Evolutionary conservation across 1,284 basidiomycete species (phyloP).

Genomic region (Ustilago trichophora): DNA sequence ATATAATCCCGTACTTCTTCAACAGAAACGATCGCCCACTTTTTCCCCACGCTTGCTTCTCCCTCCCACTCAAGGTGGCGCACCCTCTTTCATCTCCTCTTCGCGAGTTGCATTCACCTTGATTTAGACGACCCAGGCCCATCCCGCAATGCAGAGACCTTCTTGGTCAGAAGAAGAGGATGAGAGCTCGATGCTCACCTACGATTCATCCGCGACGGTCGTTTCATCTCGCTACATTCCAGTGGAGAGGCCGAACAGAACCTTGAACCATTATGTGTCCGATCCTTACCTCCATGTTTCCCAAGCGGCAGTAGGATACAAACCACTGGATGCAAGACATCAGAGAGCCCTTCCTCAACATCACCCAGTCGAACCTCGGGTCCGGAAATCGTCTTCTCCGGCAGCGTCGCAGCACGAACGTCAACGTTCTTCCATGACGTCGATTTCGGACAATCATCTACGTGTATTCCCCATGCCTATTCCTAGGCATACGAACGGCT

Average conservation of each 20-base stretch:
- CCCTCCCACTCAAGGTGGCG: too few relatives aligned
- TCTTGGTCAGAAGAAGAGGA: slow-evolving; percentile 2
- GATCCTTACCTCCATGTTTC: background rate
- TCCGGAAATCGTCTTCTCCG: background rate
- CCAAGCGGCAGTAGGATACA: background rate
- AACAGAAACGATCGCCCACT: too few relatives aligned
- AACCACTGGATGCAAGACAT: too few relatives aligned
- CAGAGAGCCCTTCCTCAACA: background rate
- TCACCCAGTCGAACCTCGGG: background rate
- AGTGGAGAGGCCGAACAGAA: background rate
- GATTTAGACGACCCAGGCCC: too few relatives aligned
- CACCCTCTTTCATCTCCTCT: too few relatives aligned
- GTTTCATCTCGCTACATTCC: slow-evolving; percentile 1
- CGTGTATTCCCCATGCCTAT: slow-evolving; percentile 3
- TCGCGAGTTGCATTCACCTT: too few relatives aligned
- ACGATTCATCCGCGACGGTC: slow-evolving; percentile 10
- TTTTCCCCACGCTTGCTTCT: too few relatives aligned
- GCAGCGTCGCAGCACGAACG: background rate
- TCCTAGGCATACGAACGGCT: background rate
- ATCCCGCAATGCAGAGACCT: background rate
- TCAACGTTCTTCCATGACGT: background rate
- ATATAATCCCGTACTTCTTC: too few relatives aligned
- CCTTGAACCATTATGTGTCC: background rate
- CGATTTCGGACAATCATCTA: background rate
- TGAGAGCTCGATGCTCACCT: slow-evolving; percentile 8